Percentiles rank a stretch among this genome's conserved stretches.
These are phyloP conservation scores for Gentiana macrophylla DNA, from an alignment of 257 asterid species.

Conservation along the genomic window DNA sequence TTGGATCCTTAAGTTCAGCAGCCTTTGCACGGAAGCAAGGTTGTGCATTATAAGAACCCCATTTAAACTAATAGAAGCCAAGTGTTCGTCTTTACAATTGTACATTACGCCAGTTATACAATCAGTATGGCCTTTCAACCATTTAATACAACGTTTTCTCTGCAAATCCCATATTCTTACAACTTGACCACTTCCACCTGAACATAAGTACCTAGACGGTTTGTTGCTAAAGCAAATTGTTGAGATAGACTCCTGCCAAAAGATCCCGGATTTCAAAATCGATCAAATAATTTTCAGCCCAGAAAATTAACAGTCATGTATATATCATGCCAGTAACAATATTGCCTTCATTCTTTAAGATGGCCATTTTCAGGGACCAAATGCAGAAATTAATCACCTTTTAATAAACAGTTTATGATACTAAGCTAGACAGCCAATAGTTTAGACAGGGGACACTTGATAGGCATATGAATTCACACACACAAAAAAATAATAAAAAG, in stretches of 20 bases:
- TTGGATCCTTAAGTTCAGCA: constrained; percentile 91
- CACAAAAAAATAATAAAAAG: background rate
- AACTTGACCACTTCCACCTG: constrained; percentile 92
- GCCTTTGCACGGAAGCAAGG: constrained; percentile 90
- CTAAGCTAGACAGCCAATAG: no score
- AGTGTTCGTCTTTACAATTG: constrained; percentile 96
- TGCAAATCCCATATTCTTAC: constrained; percentile 98
- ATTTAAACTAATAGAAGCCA: constrained; percentile 91
- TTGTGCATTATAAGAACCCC: constrained; percentile 95
- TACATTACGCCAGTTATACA: constrained; percentile 80
- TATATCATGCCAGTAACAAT: no score
- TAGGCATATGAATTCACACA: no score
- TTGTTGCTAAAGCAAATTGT: constrained; percentile 91
- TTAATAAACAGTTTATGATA: no score
- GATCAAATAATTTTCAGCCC: background rate
- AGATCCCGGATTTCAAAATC: background rate
- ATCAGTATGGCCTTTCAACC: constrained; percentile 95
- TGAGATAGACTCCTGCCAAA: constrained; percentile 55
- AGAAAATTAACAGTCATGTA: no score
- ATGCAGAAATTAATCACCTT: no score
- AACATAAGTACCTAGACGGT: constrained; percentile 90
- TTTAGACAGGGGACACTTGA: no score
- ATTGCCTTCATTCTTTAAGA: no score
- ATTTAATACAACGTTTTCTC: constrained; percentile 80
- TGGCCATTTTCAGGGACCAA: no score